Evolutionary conservation across 805 yeast species (phyloP), one percentile per base, ranked within the genome.

Genomic region (Jamesozyma jinghongensis): DNA sequence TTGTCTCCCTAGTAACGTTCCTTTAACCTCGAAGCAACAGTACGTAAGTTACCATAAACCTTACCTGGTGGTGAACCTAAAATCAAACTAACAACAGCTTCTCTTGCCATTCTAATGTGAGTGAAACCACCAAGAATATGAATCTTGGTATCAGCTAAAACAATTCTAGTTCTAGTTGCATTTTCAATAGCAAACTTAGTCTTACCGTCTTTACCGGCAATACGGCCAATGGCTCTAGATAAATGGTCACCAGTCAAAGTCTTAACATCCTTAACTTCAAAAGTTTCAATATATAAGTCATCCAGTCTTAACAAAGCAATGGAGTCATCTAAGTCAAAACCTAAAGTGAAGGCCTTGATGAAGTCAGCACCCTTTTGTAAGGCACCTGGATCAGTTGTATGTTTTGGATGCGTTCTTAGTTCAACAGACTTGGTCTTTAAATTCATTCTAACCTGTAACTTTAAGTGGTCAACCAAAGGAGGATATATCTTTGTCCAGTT

Each of bases 181-280:
- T 92, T 92, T 66, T 92, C 99, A 58, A 92, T 92, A 26, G 98
- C 97, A 63, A 90, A 92, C 68, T 90, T 92, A 47, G 97, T 92
- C 66, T 88, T 90, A 59, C 99, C 99, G 61, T 92, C 99, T 61
- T 92, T 94, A 64, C 99, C 99, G 12, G 99, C 98, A 65, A 92
- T 92, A 74, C 99, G 86, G 57, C 98, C 99, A 61, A 92, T 92
- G 6, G 99, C 98, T 74, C 99, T 81, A 39, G 95, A 83, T 61
- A 92, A 71, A 75, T 92, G 98, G 66, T 92, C 98, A 20, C 97
- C 98, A 22, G 78, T 79, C 51, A 92, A 70, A 4, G 97, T 90
- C 66, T 92, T 94, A 43, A 92, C 97, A 65, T 92, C 99, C 62
- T 92, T 92, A 54, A 92, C 74, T 62, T 92, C 99, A 59, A 92